phyloP scores from a whole-genome alignment of 2,329 filamentous ascomycete species.

The Fusarium clavum region DNA sequence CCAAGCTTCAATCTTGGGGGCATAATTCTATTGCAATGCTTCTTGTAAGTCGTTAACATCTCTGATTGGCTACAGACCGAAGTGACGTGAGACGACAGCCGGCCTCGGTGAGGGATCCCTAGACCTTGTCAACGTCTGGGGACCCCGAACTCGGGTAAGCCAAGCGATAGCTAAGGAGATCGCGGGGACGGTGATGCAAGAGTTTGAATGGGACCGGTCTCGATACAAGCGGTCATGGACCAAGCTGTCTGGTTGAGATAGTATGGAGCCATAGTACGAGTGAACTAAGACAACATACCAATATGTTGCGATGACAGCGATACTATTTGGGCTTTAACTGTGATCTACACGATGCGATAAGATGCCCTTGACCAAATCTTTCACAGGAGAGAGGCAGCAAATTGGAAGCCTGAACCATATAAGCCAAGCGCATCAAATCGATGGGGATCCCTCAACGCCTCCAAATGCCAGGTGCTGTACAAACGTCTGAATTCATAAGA shows the following conservation, averaged over 20 bases:
- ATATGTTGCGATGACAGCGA: background rate
- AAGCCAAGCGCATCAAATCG: background rate
- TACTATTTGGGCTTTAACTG: background rate
- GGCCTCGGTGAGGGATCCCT: conserved; percentile 14
- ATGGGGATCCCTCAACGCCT: background rate
- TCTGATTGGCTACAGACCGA: conserved; percentile 19
- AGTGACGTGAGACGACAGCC: conserved; percentile 3
- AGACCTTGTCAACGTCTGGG: conserved; percentile 16
- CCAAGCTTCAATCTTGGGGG: background rate
- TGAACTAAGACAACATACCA: background rate
- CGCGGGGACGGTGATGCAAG: conserved; percentile 8
- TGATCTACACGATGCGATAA: background rate
- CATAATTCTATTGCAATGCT: background rate
- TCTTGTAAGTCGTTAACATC: background rate
- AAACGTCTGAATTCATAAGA: background rate
- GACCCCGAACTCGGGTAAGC: conserved; percentile 5
- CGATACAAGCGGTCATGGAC: background rate
- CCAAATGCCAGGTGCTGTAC: background rate
- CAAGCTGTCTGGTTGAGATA: background rate
- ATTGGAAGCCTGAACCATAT: background rate
- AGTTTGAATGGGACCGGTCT: background rate
- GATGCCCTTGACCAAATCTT: background rate
- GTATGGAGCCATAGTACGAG: background rate
- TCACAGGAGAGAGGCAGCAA: background rate
- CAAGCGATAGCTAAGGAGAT: conserved; percentile 1